These are phyloP conservation scores for Aspergillus homomorphus DNA, from an alignment of 495 filamentous ascomycete species.

Conservation along the genomic window DNA sequence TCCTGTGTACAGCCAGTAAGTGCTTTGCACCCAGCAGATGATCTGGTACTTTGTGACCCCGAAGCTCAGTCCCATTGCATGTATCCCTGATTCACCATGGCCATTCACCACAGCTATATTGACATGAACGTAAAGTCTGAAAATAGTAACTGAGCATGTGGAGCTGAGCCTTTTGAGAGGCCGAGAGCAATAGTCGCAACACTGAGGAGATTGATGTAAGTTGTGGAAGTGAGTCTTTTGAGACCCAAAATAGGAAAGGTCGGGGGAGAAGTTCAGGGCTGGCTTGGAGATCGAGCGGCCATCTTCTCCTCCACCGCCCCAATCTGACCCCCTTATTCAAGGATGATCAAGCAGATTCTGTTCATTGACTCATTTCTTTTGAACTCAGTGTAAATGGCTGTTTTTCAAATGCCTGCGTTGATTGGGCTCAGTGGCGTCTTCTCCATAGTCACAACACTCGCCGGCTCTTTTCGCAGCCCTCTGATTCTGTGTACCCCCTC, in stretches of 20 bases:
- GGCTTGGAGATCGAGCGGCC: too few species aligned
- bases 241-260: constrained; percentile 3
- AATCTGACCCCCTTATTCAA: background rate
- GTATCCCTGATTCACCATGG: background rate
- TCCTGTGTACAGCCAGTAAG: background rate
- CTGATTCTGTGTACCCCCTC: background rate
- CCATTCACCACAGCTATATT: background rate
- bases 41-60: background rate
- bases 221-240: background rate
- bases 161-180: background rate
- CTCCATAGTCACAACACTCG: background rate
- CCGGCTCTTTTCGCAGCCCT: background rate
- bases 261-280: background rate
- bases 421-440: background rate
- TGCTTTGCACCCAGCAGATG: background rate
- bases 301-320: background rate
- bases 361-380: background rate
- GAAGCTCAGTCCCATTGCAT: background rate
- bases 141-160: background rate
- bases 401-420: background rate
- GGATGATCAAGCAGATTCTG: background rate
- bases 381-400: background rate
- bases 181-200: background rate
- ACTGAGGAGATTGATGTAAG: background rate
- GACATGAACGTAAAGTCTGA: too few species aligned